Evolutionary conservation across 805 yeast genomes (phyloP).

Genomic region (Candida wancherniae): DNA sequence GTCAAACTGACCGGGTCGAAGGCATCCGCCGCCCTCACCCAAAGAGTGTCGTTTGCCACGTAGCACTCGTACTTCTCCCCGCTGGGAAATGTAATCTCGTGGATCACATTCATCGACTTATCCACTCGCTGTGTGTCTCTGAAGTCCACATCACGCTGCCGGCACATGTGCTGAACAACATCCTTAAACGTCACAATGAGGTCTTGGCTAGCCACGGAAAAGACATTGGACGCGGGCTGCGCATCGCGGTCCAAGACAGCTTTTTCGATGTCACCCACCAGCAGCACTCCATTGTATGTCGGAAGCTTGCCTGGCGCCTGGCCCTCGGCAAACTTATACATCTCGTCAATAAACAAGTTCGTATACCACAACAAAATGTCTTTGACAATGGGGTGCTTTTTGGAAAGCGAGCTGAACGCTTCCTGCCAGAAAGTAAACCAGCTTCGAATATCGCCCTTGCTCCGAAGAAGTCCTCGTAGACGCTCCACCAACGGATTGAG

Average conservation of each 20-base stretch:
- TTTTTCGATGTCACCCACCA: neutral
- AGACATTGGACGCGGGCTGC: slow-evolving; percentile 13
- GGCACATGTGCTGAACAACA: slow-evolving; percentile 60
- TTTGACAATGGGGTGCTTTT: slow-evolving; percentile 1
- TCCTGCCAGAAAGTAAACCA: slow-evolving; percentile 29
- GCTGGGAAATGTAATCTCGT: slow-evolving; percentile 30
- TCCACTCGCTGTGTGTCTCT: slow-evolving; percentile 25
- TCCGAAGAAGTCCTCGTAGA: neutral
- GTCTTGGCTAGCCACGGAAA: slow-evolving; percentile 40
- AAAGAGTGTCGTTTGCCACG: slow-evolving; percentile 63
- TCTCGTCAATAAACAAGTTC: slow-evolving; percentile 2
- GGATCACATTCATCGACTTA: slow-evolving; percentile 38
- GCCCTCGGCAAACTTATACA: neutral
- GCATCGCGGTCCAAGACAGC: slow-evolving; percentile 1
- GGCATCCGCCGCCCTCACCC: slow-evolving; percentile 32
- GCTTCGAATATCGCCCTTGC: neutral
- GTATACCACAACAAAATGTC: slow-evolving; percentile 11
- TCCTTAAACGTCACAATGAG: slow-evolving; percentile 54
- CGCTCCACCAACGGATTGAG: slow-evolving; percentile 30
- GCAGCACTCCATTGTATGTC: neutral
- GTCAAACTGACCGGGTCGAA: slow-evolving; percentile 37
- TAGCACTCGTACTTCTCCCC: slow-evolving; percentile 42
- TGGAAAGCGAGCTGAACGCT: slow-evolving; percentile 1
- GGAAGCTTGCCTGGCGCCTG: slow-evolving; percentile 1
- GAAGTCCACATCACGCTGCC: slow-evolving; percentile 42